Base-by-base conservation (phyloP, 2,329 filamentous ascomycete species). In the Colletotrichum incanum region DNA sequence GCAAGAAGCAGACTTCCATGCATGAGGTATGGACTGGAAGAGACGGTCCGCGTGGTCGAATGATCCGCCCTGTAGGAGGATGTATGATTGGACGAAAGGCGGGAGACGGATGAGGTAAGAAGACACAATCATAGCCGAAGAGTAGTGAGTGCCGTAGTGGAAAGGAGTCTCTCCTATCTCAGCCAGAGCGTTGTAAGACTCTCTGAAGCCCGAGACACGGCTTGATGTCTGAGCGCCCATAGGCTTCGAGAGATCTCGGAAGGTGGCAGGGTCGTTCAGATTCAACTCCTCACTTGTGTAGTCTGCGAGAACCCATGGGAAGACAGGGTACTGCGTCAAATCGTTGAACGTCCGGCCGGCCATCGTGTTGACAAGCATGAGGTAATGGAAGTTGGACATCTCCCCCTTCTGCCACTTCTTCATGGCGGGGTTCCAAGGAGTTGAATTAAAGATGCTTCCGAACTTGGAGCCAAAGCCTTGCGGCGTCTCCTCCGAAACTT, bases 351-450 rank as follows among this genome's bases (percentile, higher is more conserved):
- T 98, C 64, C 96, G 89, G 2, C 96, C 96, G 37, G 97, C 97
- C 89, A 99, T 94, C 0, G 96, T 98, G 79, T 99, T 99, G 78
- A 99, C 92, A 72, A 98, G 91, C 96, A 99, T 99, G 45, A 99
- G 89, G 79, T 99, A 99, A 81, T 98, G 95, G 78, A 99, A 99
- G 81, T 99, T 99, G 18, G 96, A 98, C 61, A 98, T 94, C 78
- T 99, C 96, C 16, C 97, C 96, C 79, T 92, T 93, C 71, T 96
- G 89, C 96, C 96, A 99, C 80, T 92, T 93, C 75, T 93, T 92
- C 78, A 96, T 97, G 11, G 94, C 92, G 12, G 95, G 94, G 75
- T 95, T 95, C 81, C 93, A 93, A 0, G 93, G 89, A 0, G 91
- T 92, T 28, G 94, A 90, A 74, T 95, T 94, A 85, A 99, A 98